A percentile compares a stretch with the other conserved stretches of the same genome.
These are phyloP conservation scores for Naganishia vishniacii DNA, from an alignment of 768 basidiomycete species.

Conservation along the genomic window DNA sequence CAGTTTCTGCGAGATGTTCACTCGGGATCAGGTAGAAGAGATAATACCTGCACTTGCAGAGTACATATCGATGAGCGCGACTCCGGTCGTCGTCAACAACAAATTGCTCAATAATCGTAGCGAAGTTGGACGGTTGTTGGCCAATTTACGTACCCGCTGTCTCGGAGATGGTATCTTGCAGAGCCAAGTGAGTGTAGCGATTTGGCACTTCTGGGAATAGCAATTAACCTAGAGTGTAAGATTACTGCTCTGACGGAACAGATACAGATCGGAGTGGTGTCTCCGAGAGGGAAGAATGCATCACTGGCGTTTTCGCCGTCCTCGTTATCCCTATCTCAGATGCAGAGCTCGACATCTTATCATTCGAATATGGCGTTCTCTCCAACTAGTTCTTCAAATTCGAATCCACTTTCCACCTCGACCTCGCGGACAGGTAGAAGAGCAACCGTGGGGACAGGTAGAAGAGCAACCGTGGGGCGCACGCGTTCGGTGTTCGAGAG, in stretches of 20 bases:
- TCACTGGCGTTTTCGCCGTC: constrained; percentile 20
- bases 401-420: constrained; percentile 8
- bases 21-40: constrained; percentile 16
- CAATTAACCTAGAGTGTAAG: neutral
- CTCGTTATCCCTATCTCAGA: constrained; percentile 17
- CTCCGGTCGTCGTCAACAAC: neutral
- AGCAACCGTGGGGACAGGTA: neutral
- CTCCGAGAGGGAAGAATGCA: constrained; percentile 1
- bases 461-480: constrained; percentile 19
- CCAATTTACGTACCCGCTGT: neutral
- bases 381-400: constrained; percentile 4
- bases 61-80: constrained; percentile 27
- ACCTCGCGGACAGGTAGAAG: neutral
- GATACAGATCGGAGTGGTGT: constrained; percentile 13
- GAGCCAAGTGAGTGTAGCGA: constrained; percentile 22
- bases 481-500: constrained; percentile 37
- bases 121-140: constrained; percentile 3
- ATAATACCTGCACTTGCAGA: constrained; percentile 23
- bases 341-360: constrained; percentile 28
- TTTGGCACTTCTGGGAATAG: too few species aligned
- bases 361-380: neutral
- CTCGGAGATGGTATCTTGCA: neutral
- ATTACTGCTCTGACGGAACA: constrained; percentile 24
- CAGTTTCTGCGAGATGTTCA: constrained; percentile 14
- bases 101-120: constrained; percentile 2